Percentiles rank a stretch among this genome's conserved stretches.
Evolutionary conservation across 2,329 filamentous ascomycete species (phyloP).

Genomic region (Macrophomina pseudophaseolina): DNA sequence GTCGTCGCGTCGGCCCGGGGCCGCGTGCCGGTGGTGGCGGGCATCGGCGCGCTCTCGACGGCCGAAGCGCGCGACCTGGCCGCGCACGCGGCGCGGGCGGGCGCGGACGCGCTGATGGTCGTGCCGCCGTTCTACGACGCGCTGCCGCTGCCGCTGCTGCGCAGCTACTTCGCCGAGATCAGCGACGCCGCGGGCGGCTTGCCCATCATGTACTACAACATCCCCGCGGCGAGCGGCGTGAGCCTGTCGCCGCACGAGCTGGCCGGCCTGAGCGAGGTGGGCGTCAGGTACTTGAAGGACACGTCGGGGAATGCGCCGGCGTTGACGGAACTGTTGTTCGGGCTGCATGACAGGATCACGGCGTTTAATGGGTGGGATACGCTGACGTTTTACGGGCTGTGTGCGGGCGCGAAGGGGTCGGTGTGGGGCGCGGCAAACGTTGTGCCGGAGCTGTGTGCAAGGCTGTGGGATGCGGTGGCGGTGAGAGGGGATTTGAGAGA

Average conservation of each 20-base stretch:
- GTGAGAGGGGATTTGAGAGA: constrained; percentile 50
- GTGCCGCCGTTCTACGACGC: constrained; percentile 59
- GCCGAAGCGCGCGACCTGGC: constrained; percentile 49
- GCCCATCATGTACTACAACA: constrained; percentile 59
- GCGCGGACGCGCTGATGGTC: constrained; percentile 54
- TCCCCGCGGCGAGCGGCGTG: constrained; percentile 54
- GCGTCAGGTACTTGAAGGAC: constrained; percentile 59
- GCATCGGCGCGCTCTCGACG: constrained; percentile 53
- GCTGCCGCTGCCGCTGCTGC: constrained; percentile 47
- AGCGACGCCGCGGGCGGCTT: constrained; percentile 44
- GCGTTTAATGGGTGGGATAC: constrained; percentile 62
- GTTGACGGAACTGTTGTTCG: constrained; percentile 56
- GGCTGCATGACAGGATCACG: constrained; percentile 48
- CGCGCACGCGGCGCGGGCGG: constrained; percentile 45
- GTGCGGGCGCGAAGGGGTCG: constrained; percentile 55
- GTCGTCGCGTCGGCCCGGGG: constrained; percentile 46
- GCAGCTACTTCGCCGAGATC: constrained; percentile 49
- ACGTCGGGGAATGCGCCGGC: constrained; percentile 59
- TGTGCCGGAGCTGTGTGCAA: constrained; percentile 55
- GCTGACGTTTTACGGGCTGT: constrained; percentile 58
- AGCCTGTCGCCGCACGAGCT: constrained; percentile 50
- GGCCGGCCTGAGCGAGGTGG: constrained; percentile 51
- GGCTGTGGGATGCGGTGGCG: constrained; percentile 55
- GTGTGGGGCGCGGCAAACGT: constrained; percentile 60
- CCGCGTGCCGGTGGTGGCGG: constrained; percentile 50